Base-by-base conservation (phyloP, 345 rosid species). In the Eucalyptus victrix region DNA sequence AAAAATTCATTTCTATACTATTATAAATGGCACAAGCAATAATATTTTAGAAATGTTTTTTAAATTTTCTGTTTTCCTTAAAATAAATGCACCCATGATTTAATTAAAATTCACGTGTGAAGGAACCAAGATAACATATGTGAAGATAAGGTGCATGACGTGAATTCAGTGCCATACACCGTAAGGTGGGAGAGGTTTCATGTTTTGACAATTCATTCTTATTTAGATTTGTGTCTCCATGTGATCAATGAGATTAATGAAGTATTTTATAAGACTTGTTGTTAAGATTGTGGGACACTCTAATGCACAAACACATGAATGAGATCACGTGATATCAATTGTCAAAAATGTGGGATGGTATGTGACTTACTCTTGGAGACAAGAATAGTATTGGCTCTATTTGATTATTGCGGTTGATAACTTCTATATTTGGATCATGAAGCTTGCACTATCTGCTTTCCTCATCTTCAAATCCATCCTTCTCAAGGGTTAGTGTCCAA, bases 11-110 rank as follows among this genome's bases (percentile, higher is more conserved):
- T 56, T 8, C 1, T 24, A 0, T 10, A 56, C 62, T 24, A 23
- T 56, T 56, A 24, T 56, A 56, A 56, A 56, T 26, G 30, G 30
- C 30, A 56, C 62, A 24, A 24, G 30, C 30, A 23, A 56, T 4
- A 56, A 56, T 56, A 56, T 56, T 0, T 24, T 56, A 56, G 30
- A 1, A 9, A 9, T 1, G 0, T 56, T 56, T 56, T 56, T 56
- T 0, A 10, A 56, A 56, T 56, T 9, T 56, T 24, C 5, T 23
- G 62, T 23, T 56, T 56, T 24, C 62, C 21, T 9, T 56, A 23
- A 56, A 56, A 11, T 0, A 10, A 2, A 24, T 11, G 28, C 0
- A 3, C 28, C 13, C 8, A 26, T 28, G 15, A 24, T 40, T 37
- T 21, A 23, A 4, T 37, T 76, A 10, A 76, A 76, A 37, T 1